A percentile compares a stretch with the other conserved stretches of the same genome.
These are phyloP conservation scores for Rhizopogon rudus DNA, from an alignment of 768 basidiomycete species.

Conservation along the genomic window DNA sequence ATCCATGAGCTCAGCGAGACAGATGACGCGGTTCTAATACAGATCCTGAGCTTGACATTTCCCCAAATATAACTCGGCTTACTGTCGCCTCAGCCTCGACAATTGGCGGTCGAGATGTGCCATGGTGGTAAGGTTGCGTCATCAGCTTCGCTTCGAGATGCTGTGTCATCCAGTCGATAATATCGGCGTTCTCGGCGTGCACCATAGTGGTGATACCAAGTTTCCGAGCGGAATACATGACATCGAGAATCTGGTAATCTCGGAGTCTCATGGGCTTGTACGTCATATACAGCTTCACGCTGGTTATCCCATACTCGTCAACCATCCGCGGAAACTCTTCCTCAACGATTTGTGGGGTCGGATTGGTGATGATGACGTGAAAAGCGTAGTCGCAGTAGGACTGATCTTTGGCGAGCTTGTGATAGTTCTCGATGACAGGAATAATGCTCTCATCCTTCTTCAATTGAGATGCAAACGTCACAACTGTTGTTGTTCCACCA, in stretches of 20 bases:
- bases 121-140: slow-evolving; percentile 16
- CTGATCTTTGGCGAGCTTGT: slow-evolving; percentile 24
- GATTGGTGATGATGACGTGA: slow-evolving; percentile 32
- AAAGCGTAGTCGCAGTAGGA: slow-evolving; percentile 28
- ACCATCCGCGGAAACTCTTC: slow-evolving; percentile 29
- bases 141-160: slow-evolving; percentile 11
- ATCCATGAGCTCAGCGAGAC: slow-evolving; percentile 15
- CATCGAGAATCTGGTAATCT: slow-evolving; percentile 28
- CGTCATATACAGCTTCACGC: slow-evolving; percentile 33
- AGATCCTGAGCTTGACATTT: neutral
- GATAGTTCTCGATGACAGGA: slow-evolving; percentile 27
- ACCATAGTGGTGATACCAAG: slow-evolving; percentile 15
- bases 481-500: slow-evolving; percentile 31
- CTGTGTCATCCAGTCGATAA: slow-evolving; percentile 17
- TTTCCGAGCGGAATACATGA: slow-evolving; percentile 24
- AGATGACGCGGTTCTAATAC: slow-evolving; percentile 10
- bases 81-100: slow-evolving; percentile 13
- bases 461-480: slow-evolving; percentile 31
- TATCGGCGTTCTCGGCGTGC: slow-evolving; percentile 13
- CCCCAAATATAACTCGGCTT: neutral
- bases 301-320: slow-evolving; percentile 27
- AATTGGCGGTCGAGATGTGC: slow-evolving; percentile 15
- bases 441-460: slow-evolving; percentile 14
- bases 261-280: slow-evolving; percentile 27
- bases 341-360: slow-evolving; percentile 24